Evolutionary conservation across 768 basidiomycete genomes (phyloP), one percentile per base, ranked within the genome.

Genomic region (Pleurotus tuber-regium): DNA sequence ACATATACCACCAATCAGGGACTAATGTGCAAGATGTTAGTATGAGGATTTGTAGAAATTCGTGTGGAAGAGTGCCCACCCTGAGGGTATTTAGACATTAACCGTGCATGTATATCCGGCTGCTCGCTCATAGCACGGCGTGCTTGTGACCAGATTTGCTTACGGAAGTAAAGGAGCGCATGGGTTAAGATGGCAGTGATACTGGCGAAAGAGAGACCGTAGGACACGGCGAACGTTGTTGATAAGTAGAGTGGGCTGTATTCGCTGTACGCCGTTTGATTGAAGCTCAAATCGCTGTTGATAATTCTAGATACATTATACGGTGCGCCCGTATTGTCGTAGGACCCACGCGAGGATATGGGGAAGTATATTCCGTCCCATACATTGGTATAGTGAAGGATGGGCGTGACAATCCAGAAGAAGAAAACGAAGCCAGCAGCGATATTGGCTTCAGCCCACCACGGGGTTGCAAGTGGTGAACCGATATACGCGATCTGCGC

Each of bases 1-100:
- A 60, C 9, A 71, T 63, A 63, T 91, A 92, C 90, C 90, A 92
- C 89, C 87, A 91, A 52, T 90, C 78, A 1, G 89, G 90, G n/a
- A 92, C 75, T 57, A 84, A 86, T 1, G 70, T 73, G 10, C 11
- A 9, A 35, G 21, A 14, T 28, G 23, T 35, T 28, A 26, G 30
- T 18, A 21, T 36, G 46, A 21, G 28, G 23, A 5, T 18, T 16
- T 19, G 19, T 33, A 12, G 23, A 5, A 35, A 31, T 19, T 38
- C 29, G 19, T 54, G 39, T 36, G 2, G 30, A 16, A 41, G 41
- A n/a, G 21, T 31, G 39, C 53, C 25, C 36, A 71, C 75, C 75
- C 64, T 73, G 74, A 1, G 63, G 76, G 60, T 86, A 85, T 35
- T 63, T 68, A 18, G 77, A 71, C 90, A 92, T 92, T 28, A 92